Percentiles rank a stretch among this genome's conserved stretches.
These are phyloP conservation scores for Crithidia expoeki DNA, from an alignment of 208 protist genomes.

Conservation along the genomic window DNA sequence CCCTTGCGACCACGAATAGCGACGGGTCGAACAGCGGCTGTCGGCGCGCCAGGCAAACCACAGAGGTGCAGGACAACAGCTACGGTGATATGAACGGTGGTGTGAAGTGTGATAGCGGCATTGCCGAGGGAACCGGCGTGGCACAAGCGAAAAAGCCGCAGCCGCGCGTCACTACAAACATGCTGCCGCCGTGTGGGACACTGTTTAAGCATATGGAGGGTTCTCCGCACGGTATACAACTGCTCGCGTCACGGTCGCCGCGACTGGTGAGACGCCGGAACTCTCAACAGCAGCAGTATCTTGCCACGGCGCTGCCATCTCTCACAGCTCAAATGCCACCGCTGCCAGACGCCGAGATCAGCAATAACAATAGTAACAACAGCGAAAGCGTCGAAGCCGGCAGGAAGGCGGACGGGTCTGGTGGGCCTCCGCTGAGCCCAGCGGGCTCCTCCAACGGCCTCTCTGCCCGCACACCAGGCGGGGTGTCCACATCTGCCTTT, in stretches of 20 bases:
- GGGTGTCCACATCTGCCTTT: neutral
- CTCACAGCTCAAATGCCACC: neutral
- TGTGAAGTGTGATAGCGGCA: neutral
- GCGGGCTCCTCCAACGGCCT: conserved; percentile 16
- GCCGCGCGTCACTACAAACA: conserved; percentile 6
- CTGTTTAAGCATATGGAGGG: conserved; percentile 14
- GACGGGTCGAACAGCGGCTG: neutral
- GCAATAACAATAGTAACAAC: neutral
- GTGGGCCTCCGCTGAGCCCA: neutral
- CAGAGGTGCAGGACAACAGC: neutral
- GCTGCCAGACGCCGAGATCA: neutral
- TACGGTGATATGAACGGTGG: neutral
- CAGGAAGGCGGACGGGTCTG: neutral
- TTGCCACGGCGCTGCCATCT: neutral
- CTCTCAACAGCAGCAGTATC: neutral
- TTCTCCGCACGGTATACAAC: conserved; percentile 18
- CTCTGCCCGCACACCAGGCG: conserved; percentile 2
- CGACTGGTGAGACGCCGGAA: neutral
- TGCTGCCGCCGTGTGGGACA: neutral
- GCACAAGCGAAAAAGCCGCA: neutral
- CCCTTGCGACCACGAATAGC: neutral
- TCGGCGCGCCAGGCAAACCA: neutral
- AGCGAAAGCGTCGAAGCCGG: neutral
- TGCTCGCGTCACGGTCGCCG: conserved; percentile 8
- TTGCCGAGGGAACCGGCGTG: neutral